Evolutionary conservation across 2,329 filamentous ascomycete species (phyloP), one percentile per base, ranked within the genome.

Genomic region (Fusarium abutilonis): DNA sequence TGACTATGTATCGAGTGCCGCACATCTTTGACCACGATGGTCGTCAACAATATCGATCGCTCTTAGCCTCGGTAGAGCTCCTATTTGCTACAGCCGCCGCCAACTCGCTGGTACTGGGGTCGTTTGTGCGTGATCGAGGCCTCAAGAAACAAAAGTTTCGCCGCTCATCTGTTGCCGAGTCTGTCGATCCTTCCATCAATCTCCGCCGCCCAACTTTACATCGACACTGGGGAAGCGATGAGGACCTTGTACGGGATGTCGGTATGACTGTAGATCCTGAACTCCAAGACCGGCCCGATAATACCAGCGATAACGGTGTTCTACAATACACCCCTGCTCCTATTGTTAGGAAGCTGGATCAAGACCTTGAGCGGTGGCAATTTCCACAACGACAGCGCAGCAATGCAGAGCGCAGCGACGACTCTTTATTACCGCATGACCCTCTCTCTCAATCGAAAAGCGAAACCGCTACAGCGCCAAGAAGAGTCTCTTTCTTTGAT

Each of bases 41-140:
- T 3, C 82, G 85, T 26, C 95, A 98, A 74, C 92, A 95, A 71
- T 92, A 90, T 67, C 90, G 95, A 40, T 96, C 94, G 0, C 85
- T 98, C 2, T 83, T 96, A 64, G 95, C 95, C 5, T 97, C 93
- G 0, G 83, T 96, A 15, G 95, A 99, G 73, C 89, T 98, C 8
- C 82, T 98, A 1, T 93, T 94, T 46, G 93, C 95, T 6, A 91
- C 93, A 0, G 87, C 88, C 0, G 90, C 96, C 1, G 91, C 94
- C 11, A 99, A 98, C 73, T 89, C 90, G 4, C 83, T 99, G 17
- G 91, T 97, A 1, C 85, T 99, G 3, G 94, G 94, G 11, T 96
- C 93, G 0, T 98, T 98, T 71, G 87, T 98, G 26, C 86, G 94
- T 13, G 94, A 98, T 73, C 86, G 92, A 49, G 95, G 95, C 23